These are phyloP conservation scores for Fusarium irregulare DNA, from an alignment of 2,329 filamentous ascomycete species.

Conservation along the genomic window DNA sequence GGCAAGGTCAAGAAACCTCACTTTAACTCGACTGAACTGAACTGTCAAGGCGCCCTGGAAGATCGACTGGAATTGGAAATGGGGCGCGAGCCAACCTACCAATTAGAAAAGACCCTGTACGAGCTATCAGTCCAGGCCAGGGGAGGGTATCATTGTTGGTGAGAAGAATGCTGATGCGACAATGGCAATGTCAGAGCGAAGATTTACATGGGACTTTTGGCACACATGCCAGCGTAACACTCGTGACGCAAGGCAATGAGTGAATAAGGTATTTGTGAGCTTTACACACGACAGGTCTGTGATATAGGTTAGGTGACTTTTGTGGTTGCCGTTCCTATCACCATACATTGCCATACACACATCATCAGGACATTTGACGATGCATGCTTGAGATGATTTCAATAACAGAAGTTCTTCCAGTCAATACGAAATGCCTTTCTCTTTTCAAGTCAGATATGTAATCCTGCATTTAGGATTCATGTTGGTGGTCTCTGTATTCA, in stretches of 20 bases:
- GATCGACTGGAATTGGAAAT: background rate
- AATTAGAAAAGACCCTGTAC: conserved; percentile 8
- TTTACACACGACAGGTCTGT: background rate
- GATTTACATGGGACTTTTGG: background rate
- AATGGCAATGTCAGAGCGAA: conserved; percentile 1
- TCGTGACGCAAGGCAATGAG: background rate
- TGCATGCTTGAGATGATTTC: background rate
- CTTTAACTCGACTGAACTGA: background rate
- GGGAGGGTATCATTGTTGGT: conserved; percentile 4
- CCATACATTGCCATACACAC: background rate
- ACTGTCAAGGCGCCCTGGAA: conserved; percentile 16
- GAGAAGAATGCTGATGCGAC: conserved; percentile 2
- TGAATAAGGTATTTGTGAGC: background rate
- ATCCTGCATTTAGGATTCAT: background rate
- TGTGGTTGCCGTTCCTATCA: background rate
- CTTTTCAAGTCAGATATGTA: background rate
- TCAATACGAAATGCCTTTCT: background rate
- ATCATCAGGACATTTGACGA: background rate
- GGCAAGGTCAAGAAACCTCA: conserved; percentile 7
- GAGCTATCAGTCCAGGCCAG: conserved; percentile 8
- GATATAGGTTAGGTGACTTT: background rate
- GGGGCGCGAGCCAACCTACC: background rate
- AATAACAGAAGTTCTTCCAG: background rate
- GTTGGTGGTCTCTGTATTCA: background rate
- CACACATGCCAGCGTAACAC: conserved; percentile 4